Percentiles rank a stretch among this genome's conserved stretches.
Conservation (phyloP, 768 basidiomycete species). For the Mycena kentingensis region DNA sequence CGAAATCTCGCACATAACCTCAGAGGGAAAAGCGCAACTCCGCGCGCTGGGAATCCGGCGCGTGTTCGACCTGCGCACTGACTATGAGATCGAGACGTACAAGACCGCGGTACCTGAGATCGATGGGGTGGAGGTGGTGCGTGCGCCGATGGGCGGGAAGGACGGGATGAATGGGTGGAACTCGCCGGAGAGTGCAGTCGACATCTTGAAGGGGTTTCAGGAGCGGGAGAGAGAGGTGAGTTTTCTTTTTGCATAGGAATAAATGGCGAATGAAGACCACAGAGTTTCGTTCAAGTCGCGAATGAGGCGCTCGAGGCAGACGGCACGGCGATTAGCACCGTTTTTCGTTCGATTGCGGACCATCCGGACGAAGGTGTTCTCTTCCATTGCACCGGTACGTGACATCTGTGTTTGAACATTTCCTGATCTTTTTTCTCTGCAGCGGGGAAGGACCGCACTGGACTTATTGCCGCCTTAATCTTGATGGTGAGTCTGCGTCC, state of each 20-base stretch:
- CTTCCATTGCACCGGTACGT: slow-evolving; percentile 46
- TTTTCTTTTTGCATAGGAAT: not conserved
- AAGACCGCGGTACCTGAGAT: slow-evolving; percentile 32
- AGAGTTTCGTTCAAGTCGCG: slow-evolving; percentile 38
- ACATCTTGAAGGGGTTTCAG: slow-evolving; percentile 35
- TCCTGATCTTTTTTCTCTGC: not conserved
- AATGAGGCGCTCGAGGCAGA: slow-evolving; percentile 34
- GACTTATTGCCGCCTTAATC: slow-evolving; percentile 38
- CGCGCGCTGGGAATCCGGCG: slow-evolving; percentile 36
- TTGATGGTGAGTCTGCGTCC: slow-evolving; percentile 29
- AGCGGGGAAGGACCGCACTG: slow-evolving; percentile 50
- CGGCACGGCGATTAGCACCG: slow-evolving; percentile 32
- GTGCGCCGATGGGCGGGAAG: slow-evolving; percentile 36
- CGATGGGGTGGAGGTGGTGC: slow-evolving; percentile 34
- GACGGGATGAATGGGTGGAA: slow-evolving; percentile 33
- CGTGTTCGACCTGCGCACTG: slow-evolving; percentile 46
- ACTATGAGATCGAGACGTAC: slow-evolving; percentile 38
- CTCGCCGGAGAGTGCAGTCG: slow-evolving; percentile 29
- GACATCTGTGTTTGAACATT: not conserved
- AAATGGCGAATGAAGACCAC: not conserved
- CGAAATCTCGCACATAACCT: slow-evolving; percentile 39
- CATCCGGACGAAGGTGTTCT: slow-evolving; percentile 41
- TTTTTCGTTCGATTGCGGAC: slow-evolving; percentile 41
- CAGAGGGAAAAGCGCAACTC: slow-evolving; percentile 37
- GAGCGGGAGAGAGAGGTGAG: slow-evolving; percentile 28